These are phyloP conservation scores for Saxophila tyrrhenica DNA, from an alignment of 495 filamentous ascomycete genomes.

Conservation along the genomic window DNA sequence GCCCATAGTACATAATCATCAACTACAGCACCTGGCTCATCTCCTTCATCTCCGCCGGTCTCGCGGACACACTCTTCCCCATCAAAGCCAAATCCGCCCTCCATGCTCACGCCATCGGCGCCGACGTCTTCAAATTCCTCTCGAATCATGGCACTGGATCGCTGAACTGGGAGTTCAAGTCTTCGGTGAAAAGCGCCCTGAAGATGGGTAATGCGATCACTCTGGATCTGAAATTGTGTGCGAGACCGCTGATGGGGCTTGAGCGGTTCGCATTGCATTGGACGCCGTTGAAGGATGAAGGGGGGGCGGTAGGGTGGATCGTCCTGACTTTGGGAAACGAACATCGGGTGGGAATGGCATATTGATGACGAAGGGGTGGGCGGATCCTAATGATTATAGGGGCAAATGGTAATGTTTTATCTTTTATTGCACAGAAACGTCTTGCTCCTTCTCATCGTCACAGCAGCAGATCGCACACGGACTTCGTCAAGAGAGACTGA, in stretches of 20 bases:
- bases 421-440: too few relatives aligned
- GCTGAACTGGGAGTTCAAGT: slow-evolving; percentile 30
- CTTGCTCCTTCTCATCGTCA: too few relatives aligned
- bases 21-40: slow-evolving; percentile 23
- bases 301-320: slow-evolving; percentile 36
- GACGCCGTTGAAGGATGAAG: slow-evolving; percentile 43
- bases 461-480: too few relatives aligned
- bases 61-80: slow-evolving; percentile 35
- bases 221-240: slow-evolving; percentile 31
- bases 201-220: slow-evolving; percentile 33
- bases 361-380: background rate
- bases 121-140: slow-evolving; percentile 42
- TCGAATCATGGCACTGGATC: slow-evolving; percentile 26
- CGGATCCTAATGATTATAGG: too few relatives aligned
- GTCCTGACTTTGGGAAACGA: slow-evolving; percentile 31
- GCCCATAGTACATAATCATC: slow-evolving; percentile 29
- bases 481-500: too few relatives aligned
- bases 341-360: background rate
- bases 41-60: slow-evolving; percentile 13
- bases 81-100: slow-evolving; percentile 24
- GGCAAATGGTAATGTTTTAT: too few relatives aligned
- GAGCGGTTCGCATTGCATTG: slow-evolving; percentile 41
- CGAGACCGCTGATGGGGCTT: slow-evolving; percentile 26
- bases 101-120: slow-evolving; percentile 28
- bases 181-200: slow-evolving; percentile 30